A percentile compares a stretch with the other conserved stretches of the same genome.
Evolutionary conservation across 352 stramenopile genomes (phyloP).

Genomic region (Globisporangium recalcitrans): DNA sequence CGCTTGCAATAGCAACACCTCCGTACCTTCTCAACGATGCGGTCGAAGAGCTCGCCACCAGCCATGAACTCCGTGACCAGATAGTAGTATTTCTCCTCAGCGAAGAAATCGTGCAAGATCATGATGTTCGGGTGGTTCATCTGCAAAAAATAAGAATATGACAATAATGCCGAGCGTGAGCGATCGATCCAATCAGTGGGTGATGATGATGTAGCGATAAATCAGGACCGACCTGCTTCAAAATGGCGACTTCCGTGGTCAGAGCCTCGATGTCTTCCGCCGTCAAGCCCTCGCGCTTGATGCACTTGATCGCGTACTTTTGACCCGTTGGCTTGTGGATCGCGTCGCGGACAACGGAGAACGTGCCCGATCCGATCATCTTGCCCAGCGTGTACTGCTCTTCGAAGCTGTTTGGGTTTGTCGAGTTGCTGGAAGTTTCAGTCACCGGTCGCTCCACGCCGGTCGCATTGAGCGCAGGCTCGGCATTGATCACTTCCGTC

Average conservation of each 20-base stretch:
- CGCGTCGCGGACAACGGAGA: constrained; percentile 84
- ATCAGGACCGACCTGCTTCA: constrained; percentile 62
- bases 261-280: constrained; percentile 84
- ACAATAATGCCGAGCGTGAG: neutral
- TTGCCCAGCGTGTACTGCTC: constrained; percentile 84
- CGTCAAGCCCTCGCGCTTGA: constrained; percentile 86
- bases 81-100: constrained; percentile 94
- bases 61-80: constrained; percentile 97
- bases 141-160: constrained; percentile 21
- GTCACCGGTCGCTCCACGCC: constrained; percentile 22
- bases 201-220: neutral
- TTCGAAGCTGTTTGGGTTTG: constrained; percentile 72
- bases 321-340: constrained; percentile 80
- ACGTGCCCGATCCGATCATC: constrained; percentile 87
- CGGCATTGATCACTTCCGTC: constrained; percentile 29
- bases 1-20: neutral
- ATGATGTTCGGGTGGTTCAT: constrained; percentile 93
- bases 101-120: constrained; percentile 91
- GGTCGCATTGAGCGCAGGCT: constrained; percentile 28
- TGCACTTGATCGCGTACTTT: constrained; percentile 90
- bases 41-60: constrained; percentile 87
- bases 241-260: constrained; percentile 80
- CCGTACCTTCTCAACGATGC: constrained; percentile 80
- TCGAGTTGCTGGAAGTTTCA: constrained; percentile 12
- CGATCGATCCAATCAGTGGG: neutral